Base-by-base conservation (phyloP, 208 protist species). In the Crithidia mellificae region DNA sequence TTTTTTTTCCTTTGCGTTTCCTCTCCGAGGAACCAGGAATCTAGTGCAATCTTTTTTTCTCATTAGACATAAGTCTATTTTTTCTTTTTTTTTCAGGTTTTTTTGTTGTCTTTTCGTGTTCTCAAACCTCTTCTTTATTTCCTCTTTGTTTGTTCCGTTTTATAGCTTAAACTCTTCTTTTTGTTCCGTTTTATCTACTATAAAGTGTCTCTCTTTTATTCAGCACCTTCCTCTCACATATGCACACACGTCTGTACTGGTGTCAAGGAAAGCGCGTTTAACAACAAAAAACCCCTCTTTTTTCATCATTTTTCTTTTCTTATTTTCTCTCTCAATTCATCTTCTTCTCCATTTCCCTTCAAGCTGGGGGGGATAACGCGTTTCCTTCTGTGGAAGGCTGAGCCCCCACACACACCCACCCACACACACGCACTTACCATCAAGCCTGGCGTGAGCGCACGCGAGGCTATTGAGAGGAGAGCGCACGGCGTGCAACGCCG, bases 341-440 rank as follows among this genome's bases (percentile, higher is more conserved):
- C 38, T 46, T 65, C 34, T 55, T 55, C 25, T 53, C 15, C 20
- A 41, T 22, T 53, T 34, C 46, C 34, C 46, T 17, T 46, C 59
- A 65, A 65, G 47, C 46, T 65, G 44, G 59, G 59, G 59, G 59
- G 59, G 59, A 65, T 65, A 65, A 65, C 59, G 59, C 59, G 59
- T 46, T 65, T 55, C 59, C 59, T 65, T 65, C 59, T 43, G 46
- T 65, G 59, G 59, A 65, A 65, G 59, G 59, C 39, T 6, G 27
- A 55, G 29, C n/a, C n/a, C n/a, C n/a, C n/a, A n/a, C n/a, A n/a
- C n/a, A n/a, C n/a, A n/a, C n/a, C n/a, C n/a, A n/a, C n/a, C n/a
- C n/a, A n/a, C n/a, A n/a, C n/a, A n/a, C n/a, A n/a, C n/a, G n/a
- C 7, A 46, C 32, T 6, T 34, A 58, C 17, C 17, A 11, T 43